A percentile compares a stretch with the other conserved stretches of the same genome.
Conservation (phyloP, 495 filamentous ascomycete species). For the Penicillium argentinense region DNA sequence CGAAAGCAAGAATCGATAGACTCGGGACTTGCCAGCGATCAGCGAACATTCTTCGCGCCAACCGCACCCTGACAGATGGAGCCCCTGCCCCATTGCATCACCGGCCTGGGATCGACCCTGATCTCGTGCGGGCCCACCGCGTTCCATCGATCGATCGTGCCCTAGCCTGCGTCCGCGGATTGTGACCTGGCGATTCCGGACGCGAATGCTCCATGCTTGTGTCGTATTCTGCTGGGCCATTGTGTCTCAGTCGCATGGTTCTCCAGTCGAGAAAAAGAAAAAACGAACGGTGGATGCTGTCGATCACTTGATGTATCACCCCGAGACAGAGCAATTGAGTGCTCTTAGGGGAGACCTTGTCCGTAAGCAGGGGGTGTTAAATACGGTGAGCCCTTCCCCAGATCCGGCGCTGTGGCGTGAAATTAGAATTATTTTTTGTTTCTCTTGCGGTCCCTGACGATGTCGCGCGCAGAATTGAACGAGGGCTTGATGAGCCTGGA, state of each 20-base stretch:
- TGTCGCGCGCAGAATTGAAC: constrained; percentile 12
- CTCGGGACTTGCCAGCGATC: constrained; percentile 16
- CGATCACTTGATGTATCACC: constrained; percentile 26
- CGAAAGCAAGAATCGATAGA: constrained; percentile 24
- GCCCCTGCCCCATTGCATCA: constrained; percentile 28
- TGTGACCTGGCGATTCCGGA: constrained; percentile 23
- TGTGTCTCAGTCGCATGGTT: constrained; percentile 7
- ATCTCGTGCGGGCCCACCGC: constrained; percentile 15
- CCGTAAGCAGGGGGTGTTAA: constrained; percentile 22
- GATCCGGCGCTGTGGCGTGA: not conserved
- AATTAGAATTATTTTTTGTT: not conserved
- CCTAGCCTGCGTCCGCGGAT: no score
- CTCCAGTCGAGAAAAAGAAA: not conserved
- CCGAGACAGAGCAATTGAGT: not conserved
- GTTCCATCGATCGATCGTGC: constrained; percentile 25
- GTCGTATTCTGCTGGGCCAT: not conserved
- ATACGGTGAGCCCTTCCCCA: not conserved
- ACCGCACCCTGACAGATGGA: constrained; percentile 6
- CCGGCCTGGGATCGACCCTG: constrained; percentile 7
- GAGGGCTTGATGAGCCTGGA: constrained; percentile 14
- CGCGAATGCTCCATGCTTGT: not conserved
- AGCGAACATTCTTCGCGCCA: constrained; percentile 15
- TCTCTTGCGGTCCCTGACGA: not conserved
- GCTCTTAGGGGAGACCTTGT: no score
- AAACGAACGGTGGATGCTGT: constrained; percentile 6